Conservation (phyloP, 352 stramenopile genomes). For the Pythium aphanidermatum region DNA sequence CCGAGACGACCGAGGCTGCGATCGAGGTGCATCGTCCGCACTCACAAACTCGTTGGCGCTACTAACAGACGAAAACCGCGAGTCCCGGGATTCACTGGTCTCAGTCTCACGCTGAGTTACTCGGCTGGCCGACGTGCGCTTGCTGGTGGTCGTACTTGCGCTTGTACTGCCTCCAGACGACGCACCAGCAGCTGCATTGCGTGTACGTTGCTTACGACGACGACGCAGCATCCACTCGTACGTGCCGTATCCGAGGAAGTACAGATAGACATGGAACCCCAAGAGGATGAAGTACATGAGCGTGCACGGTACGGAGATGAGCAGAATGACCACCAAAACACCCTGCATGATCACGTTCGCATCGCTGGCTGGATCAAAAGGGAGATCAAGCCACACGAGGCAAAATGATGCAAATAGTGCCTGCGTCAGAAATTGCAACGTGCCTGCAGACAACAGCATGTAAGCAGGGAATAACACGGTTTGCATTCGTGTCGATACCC, state of each 20-base stretch:
- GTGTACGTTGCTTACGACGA: slow-evolving; percentile 46
- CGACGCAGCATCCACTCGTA: slow-evolving; percentile 87
- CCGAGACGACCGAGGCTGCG: background rate
- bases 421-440: slow-evolving; percentile 64
- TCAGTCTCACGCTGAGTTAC: slow-evolving; percentile 19
- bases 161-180: slow-evolving; percentile 19
- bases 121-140: slow-evolving; percentile 6
- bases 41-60: slow-evolving; percentile 34
- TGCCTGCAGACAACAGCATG: slow-evolving; percentile 21
- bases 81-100: background rate
- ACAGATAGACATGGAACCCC: slow-evolving; percentile 76
- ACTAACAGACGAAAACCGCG: slow-evolving; percentile 29
- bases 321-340: slow-evolving; percentile 39
- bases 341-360: slow-evolving; percentile 33
- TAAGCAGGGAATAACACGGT: no score
- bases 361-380: slow-evolving; percentile 17
- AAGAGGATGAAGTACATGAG: slow-evolving; percentile 84
- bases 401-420: slow-evolving; percentile 40
- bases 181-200: slow-evolving; percentile 44
- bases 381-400: slow-evolving; percentile 52
- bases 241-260: slow-evolving; percentile 74
- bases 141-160: slow-evolving; percentile 12
- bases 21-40: slow-evolving; percentile 6
- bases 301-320: slow-evolving; percentile 72
- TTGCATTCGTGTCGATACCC: no score